Base-by-base conservation (phyloP, 352 stramenopile genomes). In the Phytophthora lateralis region DNA sequence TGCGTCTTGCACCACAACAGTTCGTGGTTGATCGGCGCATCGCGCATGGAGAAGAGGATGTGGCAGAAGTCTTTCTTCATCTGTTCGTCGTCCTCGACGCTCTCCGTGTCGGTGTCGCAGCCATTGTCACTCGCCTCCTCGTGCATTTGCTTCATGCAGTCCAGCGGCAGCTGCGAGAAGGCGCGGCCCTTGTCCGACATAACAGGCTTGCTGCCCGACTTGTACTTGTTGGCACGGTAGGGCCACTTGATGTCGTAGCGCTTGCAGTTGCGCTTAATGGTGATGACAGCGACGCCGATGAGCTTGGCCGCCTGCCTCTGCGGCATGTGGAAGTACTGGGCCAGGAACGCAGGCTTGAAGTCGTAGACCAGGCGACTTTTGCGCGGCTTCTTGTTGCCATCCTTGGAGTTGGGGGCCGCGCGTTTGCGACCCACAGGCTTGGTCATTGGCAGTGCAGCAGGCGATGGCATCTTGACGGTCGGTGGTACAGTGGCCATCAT, bases 321-420 rank as follows among this genome's bases (percentile, higher is more conserved):
- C 5, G 78, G 66, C 35, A 88, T 62, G 42, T 88, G 73, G 57
- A 80, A 88, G 56, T 55, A 86, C 43, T 63, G 60, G 12, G 47
- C 41, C 50, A 86, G 60, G 10, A 77, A 63, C 6, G 80, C 43
- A 15, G 50, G 59, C 17, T 55, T 64, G 55, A 79, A 81, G 38
- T 88, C 66, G 59, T 71, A 88, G 24, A 75, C 30, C 8, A 68
- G 47, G 29, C 78, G 75, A 50, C 70, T 83, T 71, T 82, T 86
- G 49, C 76, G 73, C 12, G 44, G 43, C 53, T 66, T 73, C 49
- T 60, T 59, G 37, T 58, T 56, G 32, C 44, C 12, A 20, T 44
- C 39, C 20, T 21, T 30, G 15, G 46, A 53, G 48, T 51, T 54
- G 18, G 47, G 45, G 6, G 32, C 14, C n/a, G 38, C 6, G 18